These are phyloP conservation scores for Yarrowia keelungensis DNA, from an alignment of 805 yeast genomes.

Conservation along the genomic window DNA sequence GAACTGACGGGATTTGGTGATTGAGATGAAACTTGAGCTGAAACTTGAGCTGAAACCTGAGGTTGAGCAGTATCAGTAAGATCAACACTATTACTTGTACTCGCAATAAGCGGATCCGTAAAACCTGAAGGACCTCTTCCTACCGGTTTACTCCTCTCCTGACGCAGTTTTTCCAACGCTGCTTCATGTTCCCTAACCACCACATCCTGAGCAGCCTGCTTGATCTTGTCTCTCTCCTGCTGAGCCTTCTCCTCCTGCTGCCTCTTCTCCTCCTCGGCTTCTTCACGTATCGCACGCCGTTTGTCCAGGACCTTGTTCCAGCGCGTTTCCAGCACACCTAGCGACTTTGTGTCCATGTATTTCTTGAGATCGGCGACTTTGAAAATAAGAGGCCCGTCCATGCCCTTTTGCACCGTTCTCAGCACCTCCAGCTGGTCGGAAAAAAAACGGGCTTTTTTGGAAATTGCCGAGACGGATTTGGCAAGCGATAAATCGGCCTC, in stretches of 20 bases:
- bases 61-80: too few relatives aligned
- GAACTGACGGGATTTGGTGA: too few relatives aligned
- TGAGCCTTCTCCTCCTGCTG: background rate
- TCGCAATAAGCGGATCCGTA: background rate
- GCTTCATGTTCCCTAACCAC: background rate
- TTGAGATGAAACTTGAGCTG: too few relatives aligned
- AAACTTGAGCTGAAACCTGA: background rate
- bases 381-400: constrained; percentile 25
- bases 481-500: constrained; percentile 5
- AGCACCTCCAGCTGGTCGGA: constrained; percentile 13
- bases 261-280: constrained; percentile 4
- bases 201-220: background rate
- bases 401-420: constrained; percentile 6
- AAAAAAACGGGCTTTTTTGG: constrained; percentile 4
- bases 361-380: constrained; percentile 13
- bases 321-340: constrained; percentile 17
- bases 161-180: background rate
- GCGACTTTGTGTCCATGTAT: constrained; percentile 3
- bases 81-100: background rate
- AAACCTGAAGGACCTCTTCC: background rate
- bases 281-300: background rate
- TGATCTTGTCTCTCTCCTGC: background rate
- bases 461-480: background rate
- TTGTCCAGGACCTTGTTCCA: constrained; percentile 10
- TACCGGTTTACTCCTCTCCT: background rate